A percentile compares a stretch with the other conserved stretches of the same genome.
These are phyloP conservation scores for Exserohilum rostratum DNA, from an alignment of 2,329 filamentous ascomycete genomes.

Conservation along the genomic window DNA sequence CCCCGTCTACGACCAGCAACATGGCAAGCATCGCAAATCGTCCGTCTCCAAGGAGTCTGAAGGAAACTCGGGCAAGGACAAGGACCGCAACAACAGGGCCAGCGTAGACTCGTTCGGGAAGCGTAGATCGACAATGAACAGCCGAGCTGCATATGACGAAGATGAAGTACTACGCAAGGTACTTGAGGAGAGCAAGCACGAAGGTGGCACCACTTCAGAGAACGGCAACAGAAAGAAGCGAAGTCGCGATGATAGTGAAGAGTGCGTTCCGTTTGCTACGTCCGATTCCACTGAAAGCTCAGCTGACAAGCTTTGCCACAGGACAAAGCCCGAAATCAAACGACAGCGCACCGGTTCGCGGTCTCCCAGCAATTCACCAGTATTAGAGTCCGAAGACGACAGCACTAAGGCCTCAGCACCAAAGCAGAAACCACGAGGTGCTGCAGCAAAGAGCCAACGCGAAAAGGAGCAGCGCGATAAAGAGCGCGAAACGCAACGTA, in stretches of 20 bases:
- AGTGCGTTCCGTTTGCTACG: constrained; percentile 66
- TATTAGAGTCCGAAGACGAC: constrained; percentile 77
- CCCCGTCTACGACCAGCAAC: constrained; percentile 61
- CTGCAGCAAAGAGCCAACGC: constrained; percentile 58
- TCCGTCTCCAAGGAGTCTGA: constrained; percentile 69
- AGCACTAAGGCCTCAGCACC: constrained; percentile 51
- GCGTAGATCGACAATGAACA: constrained; percentile 95
- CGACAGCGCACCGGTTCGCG: constrained; percentile 74
- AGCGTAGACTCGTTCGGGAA: constrained; percentile 71
- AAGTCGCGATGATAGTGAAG: constrained; percentile 88
- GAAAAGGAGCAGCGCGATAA: constrained; percentile 66
- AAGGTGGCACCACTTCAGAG: constrained; percentile 65
- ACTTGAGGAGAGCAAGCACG: constrained; percentile 93
- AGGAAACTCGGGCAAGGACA: constrained; percentile 60
- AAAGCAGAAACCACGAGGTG: constrained; percentile 54
- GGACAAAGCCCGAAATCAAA: constrained; percentile 74
- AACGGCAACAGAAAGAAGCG: constrained; percentile 74
- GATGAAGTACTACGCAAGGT: constrained; percentile 86
- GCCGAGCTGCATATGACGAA: constrained; percentile 93
- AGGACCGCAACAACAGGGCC: constrained; percentile 60
- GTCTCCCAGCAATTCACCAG: constrained; percentile 54
- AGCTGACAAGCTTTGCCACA: constrained; percentile 52
- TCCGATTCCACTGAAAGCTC: constrained; percentile 1
- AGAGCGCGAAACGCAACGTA: constrained; percentile 74
- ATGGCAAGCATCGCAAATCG: constrained; percentile 63